phyloP scores from a whole-genome alignment of 2,329 filamentous ascomycete species.

The Cylindrodendrum hubeiense region DNA sequence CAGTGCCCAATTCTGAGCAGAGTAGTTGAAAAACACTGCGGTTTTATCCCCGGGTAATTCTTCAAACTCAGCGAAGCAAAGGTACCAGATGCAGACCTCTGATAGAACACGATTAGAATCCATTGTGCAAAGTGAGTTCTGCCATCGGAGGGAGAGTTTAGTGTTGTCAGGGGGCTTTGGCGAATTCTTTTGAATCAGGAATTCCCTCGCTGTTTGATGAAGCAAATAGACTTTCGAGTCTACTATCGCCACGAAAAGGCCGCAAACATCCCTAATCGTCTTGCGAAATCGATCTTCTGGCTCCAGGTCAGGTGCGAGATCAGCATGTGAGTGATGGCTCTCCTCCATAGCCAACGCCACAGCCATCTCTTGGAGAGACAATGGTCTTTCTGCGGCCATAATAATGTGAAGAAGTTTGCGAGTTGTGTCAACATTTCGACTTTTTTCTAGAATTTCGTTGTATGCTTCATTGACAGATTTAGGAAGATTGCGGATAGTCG shows the following conservation, averaged over 20 bases:
- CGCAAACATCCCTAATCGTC: conserved; percentile 42
- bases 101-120: background rate
- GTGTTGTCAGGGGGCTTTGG: too few relatives aligned
- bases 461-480: conserved; percentile 42
- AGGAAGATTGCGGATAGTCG: conserved; percentile 29
- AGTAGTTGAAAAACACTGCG: too few relatives aligned
- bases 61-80: too few relatives aligned
- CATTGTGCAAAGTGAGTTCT: background rate
- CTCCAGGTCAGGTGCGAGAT: conserved; percentile 24
- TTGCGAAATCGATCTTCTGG: conserved; percentile 20
- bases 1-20: too few relatives aligned
- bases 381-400: conserved; percentile 37
- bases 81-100: background rate
- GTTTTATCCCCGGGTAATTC: too few relatives aligned
- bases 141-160: background rate
- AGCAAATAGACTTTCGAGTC: conserved; percentile 10
- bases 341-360: conserved; percentile 28
- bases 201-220: conserved; percentile 13
- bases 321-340: conserved; percentile 13
- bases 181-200: background rate
- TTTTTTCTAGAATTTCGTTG: conserved; percentile 39
- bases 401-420: conserved; percentile 41
- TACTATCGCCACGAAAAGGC: conserved; percentile 20
- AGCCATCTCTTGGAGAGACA: conserved; percentile 39
- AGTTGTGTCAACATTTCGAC: conserved; percentile 9